Base-by-base conservation (phyloP, 306 rosid species). In the Quercus glauca region DNA sequence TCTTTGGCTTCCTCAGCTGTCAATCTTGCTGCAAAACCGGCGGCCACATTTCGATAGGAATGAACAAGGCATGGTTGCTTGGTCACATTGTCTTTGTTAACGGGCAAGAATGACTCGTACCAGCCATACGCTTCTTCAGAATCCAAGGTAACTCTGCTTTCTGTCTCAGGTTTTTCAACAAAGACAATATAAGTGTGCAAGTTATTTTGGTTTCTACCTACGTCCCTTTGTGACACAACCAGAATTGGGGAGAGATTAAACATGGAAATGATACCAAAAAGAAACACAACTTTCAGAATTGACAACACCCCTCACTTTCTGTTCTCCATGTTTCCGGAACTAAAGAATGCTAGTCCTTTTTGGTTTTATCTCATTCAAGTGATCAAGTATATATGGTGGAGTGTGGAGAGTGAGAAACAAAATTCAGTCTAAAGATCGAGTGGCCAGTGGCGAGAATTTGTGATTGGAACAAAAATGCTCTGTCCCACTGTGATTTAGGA, bases 11-110 rank as follows among this genome's bases (percentile, higher is more conserved):
- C 92, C 52, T 89, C 87, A 0, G 69, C 79, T 1, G 88, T 87
- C 63, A 94, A 55, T 80, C 76, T 88, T 33, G 88, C 92, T 0
- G 94, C 91, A 53, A 94, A 92, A 3, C 94, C 94, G 3, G 85
- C 80, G 17, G 75, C 86, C 33, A 89, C 94, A 8, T 89, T 85
- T 64, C 55, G 75, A 81, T 88, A 93, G 3, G 87, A 21, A 76
- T 86, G 82, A 41, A 90, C 83, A 78, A 90, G 56, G 18, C 85
- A 73, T 12, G 67, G 70, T 0, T 75, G 28, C 33, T 29, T 29
- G 33, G 33, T 29, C 33, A 29, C 5, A 29, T 29, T 29, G 33
- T 67, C 69, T 23, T 31, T 14, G 4, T 83, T 82, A 1, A 82
- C 35, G 1, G 95, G 92, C 81, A 91, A 70, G 85, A 93, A 93